Evolutionary conservation across 306 rosid genomes (phyloP), one percentile per base, ranked within the genome.

Genomic region (Vigna nakashimae): DNA sequence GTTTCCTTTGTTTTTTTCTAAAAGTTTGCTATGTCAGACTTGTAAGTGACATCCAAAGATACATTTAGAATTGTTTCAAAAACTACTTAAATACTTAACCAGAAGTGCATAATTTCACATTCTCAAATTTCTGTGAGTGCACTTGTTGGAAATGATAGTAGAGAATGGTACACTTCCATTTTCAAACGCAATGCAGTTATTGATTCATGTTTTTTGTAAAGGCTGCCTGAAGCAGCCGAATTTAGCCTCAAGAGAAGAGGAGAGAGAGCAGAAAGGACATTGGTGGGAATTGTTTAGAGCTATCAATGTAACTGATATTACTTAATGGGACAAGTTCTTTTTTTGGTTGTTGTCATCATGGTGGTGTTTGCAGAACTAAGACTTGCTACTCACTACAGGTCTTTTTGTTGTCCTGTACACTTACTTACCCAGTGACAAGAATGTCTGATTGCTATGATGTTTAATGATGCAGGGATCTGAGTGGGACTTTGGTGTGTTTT

Each of bases 401-500:
- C 0, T 51, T 18, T 24, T 69, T 60, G 34, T 30, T 73, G 28
- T 56, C 12, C 4, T 74, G 1, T 18, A 43, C 50, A 59, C 15
- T 14, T 66, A 43, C 10, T 14, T 66, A 43, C 10, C 40, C 10
- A 9, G 6, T 38, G 67, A 71, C 64, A 32, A 58, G 32, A 71
- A 53, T 46, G 53, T 22, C 63, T 78, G 75, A 78, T 42, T 40
- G 51, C 62, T 70, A 45, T 50, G 51, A 58, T 69, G 58, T 81
- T 52, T 81, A 65, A 28, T 51, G 53, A 40, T 80, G 82, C 93
- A 95, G 99, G 98, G 96, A 86, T 84, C 90, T 42, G 97, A 92
- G 73, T 95, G 99, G 98, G 98, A 95, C 88, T 95, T 95, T 18
- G 98, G 97, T 5, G 96, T 95, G 62, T 95, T 95, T 83, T 95